Evolutionary conservation across 2,329 filamentous ascomycete genomes (phyloP).

Genomic region (Verticillium alfalfae): DNA sequence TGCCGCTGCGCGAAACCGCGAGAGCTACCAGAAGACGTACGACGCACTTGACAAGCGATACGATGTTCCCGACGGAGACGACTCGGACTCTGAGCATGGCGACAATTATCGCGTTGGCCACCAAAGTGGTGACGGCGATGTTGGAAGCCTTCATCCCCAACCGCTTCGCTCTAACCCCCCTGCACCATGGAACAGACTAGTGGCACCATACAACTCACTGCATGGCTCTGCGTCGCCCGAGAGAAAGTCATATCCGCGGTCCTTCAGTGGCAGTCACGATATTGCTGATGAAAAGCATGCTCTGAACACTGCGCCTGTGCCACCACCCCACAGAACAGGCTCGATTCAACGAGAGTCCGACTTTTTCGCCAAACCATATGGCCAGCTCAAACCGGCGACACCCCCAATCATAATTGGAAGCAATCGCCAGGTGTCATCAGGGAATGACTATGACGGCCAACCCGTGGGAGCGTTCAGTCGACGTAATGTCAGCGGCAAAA

Average conservation of each 20-base stretch:
- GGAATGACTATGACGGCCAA: constrained; percentile 45
- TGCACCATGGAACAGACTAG: constrained; percentile 10
- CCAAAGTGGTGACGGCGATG: constrained; percentile 15
- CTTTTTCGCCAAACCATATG: constrained; percentile 54
- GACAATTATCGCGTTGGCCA: constrained; percentile 19
- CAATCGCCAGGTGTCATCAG: constrained; percentile 51
- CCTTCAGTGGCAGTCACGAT: constrained; percentile 36
- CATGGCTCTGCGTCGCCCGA: constrained; percentile 33
- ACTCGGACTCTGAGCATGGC: constrained; percentile 33
- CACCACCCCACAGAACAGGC: constrained; percentile 28
- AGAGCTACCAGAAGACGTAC: constrained; percentile 30
- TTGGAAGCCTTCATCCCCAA: constrained; percentile 34
- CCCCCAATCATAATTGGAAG: constrained; percentile 47
- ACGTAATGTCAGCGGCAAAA: constrained; percentile 66
- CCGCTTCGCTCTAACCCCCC: constrained; percentile 48
- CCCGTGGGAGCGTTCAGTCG: constrained; percentile 29
- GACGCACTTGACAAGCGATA: constrained; percentile 40
- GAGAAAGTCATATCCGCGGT: constrained; percentile 37
- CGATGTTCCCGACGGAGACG: constrained; percentile 31
- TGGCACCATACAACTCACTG: constrained; percentile 22
- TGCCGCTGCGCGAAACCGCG: constrained; percentile 22
- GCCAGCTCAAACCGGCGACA: constrained; percentile 47
- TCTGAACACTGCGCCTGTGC: not conserved
- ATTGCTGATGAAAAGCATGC: constrained; percentile 32
- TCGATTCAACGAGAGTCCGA: constrained; percentile 42